Evolutionary conservation across 768 basidiomycete species (phyloP).

Genomic region (Mrakia hoshinonis): DNA sequence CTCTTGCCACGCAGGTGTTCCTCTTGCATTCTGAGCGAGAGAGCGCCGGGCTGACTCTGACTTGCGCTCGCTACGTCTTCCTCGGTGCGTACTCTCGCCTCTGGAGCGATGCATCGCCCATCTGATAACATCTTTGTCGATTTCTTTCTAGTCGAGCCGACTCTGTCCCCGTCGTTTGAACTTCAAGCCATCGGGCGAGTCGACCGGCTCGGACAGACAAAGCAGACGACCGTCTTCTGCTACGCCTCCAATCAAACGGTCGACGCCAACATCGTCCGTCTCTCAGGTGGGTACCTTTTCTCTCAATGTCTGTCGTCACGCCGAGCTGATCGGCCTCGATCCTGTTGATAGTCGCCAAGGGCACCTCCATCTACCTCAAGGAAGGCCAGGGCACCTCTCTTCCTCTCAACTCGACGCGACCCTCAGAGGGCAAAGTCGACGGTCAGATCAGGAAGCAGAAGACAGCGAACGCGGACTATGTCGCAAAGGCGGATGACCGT

Average conservation of each 20-base stretch:
- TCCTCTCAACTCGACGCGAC: neutral
- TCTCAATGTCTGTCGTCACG: neutral
- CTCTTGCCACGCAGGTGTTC: slow-evolving; percentile 1
- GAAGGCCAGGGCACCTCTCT: neutral
- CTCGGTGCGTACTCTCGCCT: neutral
- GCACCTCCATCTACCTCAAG: slow-evolving; percentile 23
- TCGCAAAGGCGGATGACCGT: slow-evolving; percentile 16
- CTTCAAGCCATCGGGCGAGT: slow-evolving; percentile 25
- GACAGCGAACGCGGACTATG: slow-evolving; percentile 9
- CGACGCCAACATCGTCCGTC: slow-evolving; percentile 12
- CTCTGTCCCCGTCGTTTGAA: slow-evolving; percentile 11
- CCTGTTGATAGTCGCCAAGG: slow-evolving; percentile 1
- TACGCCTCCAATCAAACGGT: slow-evolving; percentile 10
- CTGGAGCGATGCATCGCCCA: neutral
- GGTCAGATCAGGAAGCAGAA: neutral
- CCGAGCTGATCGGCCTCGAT: neutral
- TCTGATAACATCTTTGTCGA: neutral
- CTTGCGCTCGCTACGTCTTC: slow-evolving; percentile 19
- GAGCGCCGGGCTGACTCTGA: slow-evolving; percentile 20
- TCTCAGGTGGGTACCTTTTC: slow-evolving; percentile 2
- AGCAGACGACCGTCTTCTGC: slow-evolving; percentile 21
- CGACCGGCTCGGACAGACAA: slow-evolving; percentile 19
- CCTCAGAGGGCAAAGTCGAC: slow-evolving; percentile 11
- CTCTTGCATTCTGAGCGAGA: slow-evolving; percentile 9
- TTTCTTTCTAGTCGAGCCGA: neutral